Evolutionary conservation across 306 rosid genomes (phyloP).

Genomic region (Corylus heterophylla): DNA sequence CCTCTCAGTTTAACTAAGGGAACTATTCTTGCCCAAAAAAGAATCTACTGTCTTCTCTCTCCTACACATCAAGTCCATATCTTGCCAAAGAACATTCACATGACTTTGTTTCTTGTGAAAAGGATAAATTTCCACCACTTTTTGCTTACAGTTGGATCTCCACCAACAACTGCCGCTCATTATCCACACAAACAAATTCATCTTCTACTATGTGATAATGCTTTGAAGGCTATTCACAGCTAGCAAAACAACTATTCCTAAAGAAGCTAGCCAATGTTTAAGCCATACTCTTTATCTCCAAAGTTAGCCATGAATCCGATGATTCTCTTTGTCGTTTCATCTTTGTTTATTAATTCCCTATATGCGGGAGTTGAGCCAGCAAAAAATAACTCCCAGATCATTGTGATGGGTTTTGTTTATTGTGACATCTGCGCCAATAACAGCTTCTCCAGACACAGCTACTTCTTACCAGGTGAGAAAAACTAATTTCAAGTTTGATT

Average conservation of each 20-base stretch:
- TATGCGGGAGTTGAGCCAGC: constrained; percentile 56
- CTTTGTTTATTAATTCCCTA: constrained; percentile 42
- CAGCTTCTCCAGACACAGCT: constrained; percentile 82
- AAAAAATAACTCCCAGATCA: constrained; percentile 61
- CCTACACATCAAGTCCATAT: constrained; percentile 59
- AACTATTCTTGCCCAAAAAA: constrained; percentile 16
- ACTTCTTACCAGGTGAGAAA: constrained; percentile 68
- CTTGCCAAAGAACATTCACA: constrained; percentile 85
- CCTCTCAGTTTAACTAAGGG: constrained; percentile 17
- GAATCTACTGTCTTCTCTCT: constrained; percentile 55
- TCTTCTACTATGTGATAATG: constrained; percentile 36
- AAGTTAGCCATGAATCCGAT: constrained; percentile 49
- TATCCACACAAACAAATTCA: constrained; percentile 50
- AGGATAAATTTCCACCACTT: constrained; percentile 37
- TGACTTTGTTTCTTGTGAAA: constrained; percentile 71
- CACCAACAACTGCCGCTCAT: constrained; percentile 42
- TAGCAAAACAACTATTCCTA: constrained; percentile 12
- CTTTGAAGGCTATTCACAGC: constrained; percentile 39
- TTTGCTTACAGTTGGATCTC: constrained; percentile 49
- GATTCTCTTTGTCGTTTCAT: constrained; percentile 48
- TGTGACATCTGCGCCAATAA: constrained; percentile 95
- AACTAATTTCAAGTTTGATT: background rate
- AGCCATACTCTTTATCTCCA: constrained; percentile 15
- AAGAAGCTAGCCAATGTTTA: constrained; percentile 23
- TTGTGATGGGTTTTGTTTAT: constrained; percentile 94